Base-by-base conservation (phyloP, 1,139 yeast species). In the Yamadazyma dendronema region DNA sequence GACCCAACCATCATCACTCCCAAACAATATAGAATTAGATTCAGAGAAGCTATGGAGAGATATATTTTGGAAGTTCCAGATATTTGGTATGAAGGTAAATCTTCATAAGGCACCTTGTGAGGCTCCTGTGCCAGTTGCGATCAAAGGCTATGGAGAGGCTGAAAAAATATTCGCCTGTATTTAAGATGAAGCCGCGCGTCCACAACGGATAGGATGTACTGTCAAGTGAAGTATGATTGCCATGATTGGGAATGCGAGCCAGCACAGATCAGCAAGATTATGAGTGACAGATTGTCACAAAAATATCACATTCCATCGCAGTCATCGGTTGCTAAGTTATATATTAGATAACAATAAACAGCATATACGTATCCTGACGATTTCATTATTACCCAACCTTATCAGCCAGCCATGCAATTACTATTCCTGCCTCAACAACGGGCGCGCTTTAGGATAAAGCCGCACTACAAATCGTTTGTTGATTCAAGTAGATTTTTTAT, bases 1-100 rank as follows among this genome's bases (percentile, higher is more conserved):
- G 96, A 88, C 48, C 99, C 99, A 0, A 94, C 99, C 0, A 95
- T 94, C 34, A 90, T 94, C 7, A 90, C 98, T 0, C 99, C 99
- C 1, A 80, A 89, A 51, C 97, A 90, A 61, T 94, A 94, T 59
- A 82, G 95, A 51, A 87, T 84, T 37, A 68, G 99, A 45, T 94
- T 94, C 57, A 73, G 98, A 49, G 98, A 90, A 56, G 98, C 98
- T 0, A 94, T 94, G 98, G 97, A 92, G 53, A 65, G 97, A 37
- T 92, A 94, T 53, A 86, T 94, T 39, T 62, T 90, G 42, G 89
- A 90, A 81, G 96, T 92, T 3, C 98, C 98, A 0, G 97, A 90
- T 47, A 78, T 82, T 13, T 84, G 89, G 85, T 83, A 81, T 46
- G 74, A 69, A 42, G 72, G 73, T 4, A 35, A 36, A 26, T 13